These are phyloP conservation scores for Floccularia luteovirens DNA, from an alignment of 768 basidiomycete genomes.

Conservation along the genomic window DNA sequence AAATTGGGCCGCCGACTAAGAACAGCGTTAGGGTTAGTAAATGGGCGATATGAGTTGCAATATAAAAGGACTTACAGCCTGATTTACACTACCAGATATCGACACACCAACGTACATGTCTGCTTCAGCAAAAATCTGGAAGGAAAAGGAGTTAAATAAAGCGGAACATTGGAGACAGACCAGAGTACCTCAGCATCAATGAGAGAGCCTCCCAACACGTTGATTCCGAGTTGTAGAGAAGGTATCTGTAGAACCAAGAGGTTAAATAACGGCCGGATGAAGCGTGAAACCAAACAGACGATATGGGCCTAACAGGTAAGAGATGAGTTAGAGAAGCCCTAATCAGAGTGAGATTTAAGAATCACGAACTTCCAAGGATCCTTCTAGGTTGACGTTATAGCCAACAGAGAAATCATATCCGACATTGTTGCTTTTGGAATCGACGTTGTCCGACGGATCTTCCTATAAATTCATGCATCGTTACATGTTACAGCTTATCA, in stretches of 20 bases:
- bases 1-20: slow-evolving; percentile 1
- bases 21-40: too few species aligned
- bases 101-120: slow-evolving; percentile 11
- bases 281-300: not conserved
- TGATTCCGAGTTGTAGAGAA: slow-evolving; percentile 14
- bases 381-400: slow-evolving; percentile 17
- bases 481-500: too few species aligned
- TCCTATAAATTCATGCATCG: too few species aligned
- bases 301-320: not conserved
- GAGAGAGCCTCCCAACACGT: slow-evolving; percentile 10
- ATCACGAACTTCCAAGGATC: slow-evolving; percentile 12
- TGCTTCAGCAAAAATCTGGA: slow-evolving; percentile 11
- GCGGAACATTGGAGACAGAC: not conserved
- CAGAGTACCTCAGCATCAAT: slow-evolving; percentile 9
- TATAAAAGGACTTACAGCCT: too few species aligned
- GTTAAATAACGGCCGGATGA: not conserved
- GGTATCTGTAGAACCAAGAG: slow-evolving; percentile 7
- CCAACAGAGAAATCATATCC: slow-evolving; percentile 10
- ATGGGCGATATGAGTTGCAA: too few species aligned
- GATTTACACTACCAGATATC: slow-evolving; percentile 12
- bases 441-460: slow-evolving; percentile 3
- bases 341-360: not conserved
- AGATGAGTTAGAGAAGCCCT: too few species aligned
- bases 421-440: slow-evolving; percentile 5
- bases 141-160: not conserved